Evolutionary conservation across 495 filamentous ascomycete species (phyloP).

Genomic region (Pyrenula aspistea): DNA sequence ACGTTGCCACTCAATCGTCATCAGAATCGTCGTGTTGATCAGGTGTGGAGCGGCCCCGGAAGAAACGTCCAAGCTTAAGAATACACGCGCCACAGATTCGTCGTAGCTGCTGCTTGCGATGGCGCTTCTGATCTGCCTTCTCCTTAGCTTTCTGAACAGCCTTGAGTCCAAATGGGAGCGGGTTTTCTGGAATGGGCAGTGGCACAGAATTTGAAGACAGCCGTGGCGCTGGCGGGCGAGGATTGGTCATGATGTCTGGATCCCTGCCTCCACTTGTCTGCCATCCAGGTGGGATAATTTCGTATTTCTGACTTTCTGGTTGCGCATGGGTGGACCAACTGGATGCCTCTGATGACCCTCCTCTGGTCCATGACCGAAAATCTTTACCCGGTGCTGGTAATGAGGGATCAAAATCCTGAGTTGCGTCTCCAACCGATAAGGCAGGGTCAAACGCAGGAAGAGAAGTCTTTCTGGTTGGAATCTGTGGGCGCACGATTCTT

Average conservation of each 20-base stretch:
- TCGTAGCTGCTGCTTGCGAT: not conserved
- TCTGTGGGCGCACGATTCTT: not conserved
- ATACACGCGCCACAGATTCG: not conserved
- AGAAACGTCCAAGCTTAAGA: not conserved
- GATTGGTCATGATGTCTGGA: not conserved
- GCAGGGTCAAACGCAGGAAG: not conserved
- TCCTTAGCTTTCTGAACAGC: not conserved
- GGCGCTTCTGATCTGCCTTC: not conserved
- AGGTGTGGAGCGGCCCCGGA: not conserved
- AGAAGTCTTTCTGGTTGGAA: not conserved
- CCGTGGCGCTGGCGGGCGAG: not conserved
- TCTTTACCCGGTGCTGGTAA: not conserved
- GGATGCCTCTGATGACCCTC: not conserved
- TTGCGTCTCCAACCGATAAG: not conserved
- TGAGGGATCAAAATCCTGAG: not conserved
- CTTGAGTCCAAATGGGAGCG: not conserved
- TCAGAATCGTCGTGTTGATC: not conserved
- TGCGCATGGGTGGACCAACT: not conserved
- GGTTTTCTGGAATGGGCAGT: not conserved
- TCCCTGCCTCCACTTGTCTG: not conserved
- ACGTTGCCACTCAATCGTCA: no score
- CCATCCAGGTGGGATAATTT: not conserved
- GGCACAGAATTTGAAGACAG: not conserved
- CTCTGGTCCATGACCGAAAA: not conserved
- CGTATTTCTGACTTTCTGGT: not conserved